Conservation (phyloP, 176 grass and related monocot species). For the Bothriochloa decipiens region DNA sequence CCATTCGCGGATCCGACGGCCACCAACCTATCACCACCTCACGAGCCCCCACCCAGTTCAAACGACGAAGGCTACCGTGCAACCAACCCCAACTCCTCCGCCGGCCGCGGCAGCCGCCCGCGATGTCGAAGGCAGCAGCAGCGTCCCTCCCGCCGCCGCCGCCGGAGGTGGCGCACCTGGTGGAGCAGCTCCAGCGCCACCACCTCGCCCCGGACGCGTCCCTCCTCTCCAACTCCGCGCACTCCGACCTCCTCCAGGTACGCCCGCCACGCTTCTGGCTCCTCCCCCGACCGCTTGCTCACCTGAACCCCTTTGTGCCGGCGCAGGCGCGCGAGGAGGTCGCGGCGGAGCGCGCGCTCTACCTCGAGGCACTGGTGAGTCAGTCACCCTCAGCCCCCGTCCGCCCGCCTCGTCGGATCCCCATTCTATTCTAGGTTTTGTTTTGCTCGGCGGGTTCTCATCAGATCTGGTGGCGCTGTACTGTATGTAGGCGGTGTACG, state of each 20-base stretch:
- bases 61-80: neutral
- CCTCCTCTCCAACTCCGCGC: slow-evolving; percentile 76
- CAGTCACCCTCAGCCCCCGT: neutral
- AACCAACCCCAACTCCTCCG: neutral
- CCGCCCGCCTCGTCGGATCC: slow-evolving; percentile 32
- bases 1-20: slow-evolving; percentile 26
- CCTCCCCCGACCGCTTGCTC: neutral
- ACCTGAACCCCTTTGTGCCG: neutral
- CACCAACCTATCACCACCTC: neutral
- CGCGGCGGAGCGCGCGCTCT: slow-evolving; percentile 68
- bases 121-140: slow-evolving; percentile 71
- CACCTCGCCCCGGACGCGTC: slow-evolving; percentile 93
- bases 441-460: slow-evolving; percentile 12
- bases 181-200: slow-evolving; percentile 89
- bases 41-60: neutral
- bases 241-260: slow-evolving; percentile 85
- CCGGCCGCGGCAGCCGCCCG: neutral
- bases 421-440: slow-evolving; percentile 6
- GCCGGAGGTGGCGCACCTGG: slow-evolving; percentile 72
- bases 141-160: slow-evolving; percentile 65
- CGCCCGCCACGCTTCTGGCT: neutral
- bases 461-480: slow-evolving; percentile 24
- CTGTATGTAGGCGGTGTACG: slow-evolving; percentile 67
- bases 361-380: slow-evolving; percentile 91
- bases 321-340: slow-evolving; percentile 89